Conservation (phyloP, 2,329 filamentous ascomycete genomes). For the Elsinoe necatrix region DNA sequence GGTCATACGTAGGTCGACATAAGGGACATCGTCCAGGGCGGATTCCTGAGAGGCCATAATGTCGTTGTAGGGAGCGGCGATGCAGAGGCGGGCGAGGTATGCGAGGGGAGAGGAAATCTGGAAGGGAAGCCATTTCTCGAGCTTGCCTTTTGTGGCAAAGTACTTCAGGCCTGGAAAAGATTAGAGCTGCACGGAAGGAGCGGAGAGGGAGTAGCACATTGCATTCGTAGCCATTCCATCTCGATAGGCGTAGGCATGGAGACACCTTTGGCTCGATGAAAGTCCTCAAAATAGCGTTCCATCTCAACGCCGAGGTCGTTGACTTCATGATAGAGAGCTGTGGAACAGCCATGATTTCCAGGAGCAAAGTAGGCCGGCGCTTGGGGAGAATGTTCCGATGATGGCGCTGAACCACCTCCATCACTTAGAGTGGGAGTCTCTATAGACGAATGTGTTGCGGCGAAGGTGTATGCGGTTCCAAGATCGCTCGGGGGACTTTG, state of each 20-base stretch:
- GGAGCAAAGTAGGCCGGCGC: neutral
- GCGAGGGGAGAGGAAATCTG: neutral
- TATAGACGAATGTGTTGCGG: neutral
- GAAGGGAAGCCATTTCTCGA: neutral
- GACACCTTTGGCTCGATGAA: neutral
- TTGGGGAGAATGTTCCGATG: neutral
- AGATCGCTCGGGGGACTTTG: neutral
- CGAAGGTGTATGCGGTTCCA: neutral
- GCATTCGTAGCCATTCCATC: neutral
- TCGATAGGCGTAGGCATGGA: neutral
- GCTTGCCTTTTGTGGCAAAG: conserved; percentile 2
- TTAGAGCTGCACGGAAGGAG: neutral
- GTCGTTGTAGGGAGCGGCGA: conserved; percentile 6
- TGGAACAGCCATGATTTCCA: neutral
- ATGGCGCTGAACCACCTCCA: neutral
- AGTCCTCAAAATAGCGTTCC: conserved; percentile 6
- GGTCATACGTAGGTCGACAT: neutral
- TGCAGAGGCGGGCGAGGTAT: neutral
- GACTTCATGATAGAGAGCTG: neutral
- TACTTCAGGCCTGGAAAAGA: neutral
- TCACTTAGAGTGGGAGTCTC: neutral
- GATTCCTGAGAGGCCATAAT: neutral
- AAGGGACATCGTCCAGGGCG: neutral
- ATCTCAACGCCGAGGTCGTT: conserved; percentile 4
- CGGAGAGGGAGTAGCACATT: neutral